Evolutionary conservation across 768 basidiomycete genomes (phyloP).

Genomic region (Lactarius vividus): DNA sequence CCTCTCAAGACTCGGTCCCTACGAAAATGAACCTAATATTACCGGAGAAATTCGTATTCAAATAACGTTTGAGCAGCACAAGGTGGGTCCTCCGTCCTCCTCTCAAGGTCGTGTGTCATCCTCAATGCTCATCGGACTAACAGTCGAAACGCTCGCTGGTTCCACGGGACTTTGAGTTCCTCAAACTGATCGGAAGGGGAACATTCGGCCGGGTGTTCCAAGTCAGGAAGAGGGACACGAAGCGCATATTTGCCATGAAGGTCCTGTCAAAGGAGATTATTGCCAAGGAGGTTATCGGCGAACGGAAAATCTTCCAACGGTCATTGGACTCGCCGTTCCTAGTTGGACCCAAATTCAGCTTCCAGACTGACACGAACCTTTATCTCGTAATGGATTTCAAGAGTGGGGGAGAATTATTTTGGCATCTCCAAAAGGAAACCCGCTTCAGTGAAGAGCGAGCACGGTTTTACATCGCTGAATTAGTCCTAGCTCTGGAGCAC

Average conservation of each 20-base stretch:
- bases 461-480: conserved; percentile 94
- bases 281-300: conserved; percentile 98
- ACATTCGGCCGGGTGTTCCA: conserved; percentile 99
- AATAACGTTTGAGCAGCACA: conserved; percentile 87
- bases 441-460: conserved; percentile 92
- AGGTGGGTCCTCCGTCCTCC: conserved; percentile 51
- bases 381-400: conserved; percentile 99
- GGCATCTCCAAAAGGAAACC: conserved; percentile 96
- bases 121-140: conserved; percentile 1
- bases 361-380: conserved; percentile 93
- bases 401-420: conserved; percentile 96
- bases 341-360: conserved; percentile 96
- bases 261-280: conserved; percentile 98
- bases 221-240: conserved; percentile 96
- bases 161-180: conserved; percentile 97
- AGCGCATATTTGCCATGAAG: conserved; percentile 99
- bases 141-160: conserved; percentile 83
- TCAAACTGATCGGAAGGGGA: conserved; percentile 97
- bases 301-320: conserved; percentile 96
- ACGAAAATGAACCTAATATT: conserved; percentile 70
- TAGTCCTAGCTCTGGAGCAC: conserved; percentile 93
- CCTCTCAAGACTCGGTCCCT: conserved; percentile 58
- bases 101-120: not conserved
- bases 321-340: conserved; percentile 94
- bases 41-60: conserved; percentile 94